These are phyloP conservation scores for Pleurotus sapidus DNA, from an alignment of 768 basidiomycete species.

Conservation along the genomic window DNA sequence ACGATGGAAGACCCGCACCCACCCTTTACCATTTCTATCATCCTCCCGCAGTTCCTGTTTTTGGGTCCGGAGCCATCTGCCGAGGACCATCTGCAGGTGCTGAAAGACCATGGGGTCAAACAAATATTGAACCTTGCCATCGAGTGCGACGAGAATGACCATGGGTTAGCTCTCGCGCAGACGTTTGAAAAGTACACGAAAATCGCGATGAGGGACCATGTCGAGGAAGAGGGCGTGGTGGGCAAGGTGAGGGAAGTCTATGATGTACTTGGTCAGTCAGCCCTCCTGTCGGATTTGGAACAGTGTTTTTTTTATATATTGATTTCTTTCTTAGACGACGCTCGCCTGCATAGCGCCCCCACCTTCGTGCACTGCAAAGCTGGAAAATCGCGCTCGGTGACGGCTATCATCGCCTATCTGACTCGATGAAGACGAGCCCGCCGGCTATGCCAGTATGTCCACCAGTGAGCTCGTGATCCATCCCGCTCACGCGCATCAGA, in stretches of 20 bases:
- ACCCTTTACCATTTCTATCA: constrained; percentile 79
- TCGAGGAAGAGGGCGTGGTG: constrained; percentile 89
- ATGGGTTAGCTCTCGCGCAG: constrained; percentile 61
- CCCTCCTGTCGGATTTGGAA: neutral
- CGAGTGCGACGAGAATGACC: constrained; percentile 82
- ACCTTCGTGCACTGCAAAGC: constrained; percentile 97
- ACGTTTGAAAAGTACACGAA: constrained; percentile 82
- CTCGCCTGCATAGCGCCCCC: constrained; percentile 81
- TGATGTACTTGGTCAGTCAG: constrained; percentile 73
- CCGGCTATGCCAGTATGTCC: too few relatives aligned
- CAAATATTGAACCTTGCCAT: constrained; percentile 89
- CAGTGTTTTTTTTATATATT: neutral
- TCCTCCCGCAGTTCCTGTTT: constrained; percentile 87
- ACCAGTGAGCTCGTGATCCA: too few relatives aligned
- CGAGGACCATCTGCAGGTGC: constrained; percentile 70
- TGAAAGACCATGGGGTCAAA: constrained; percentile 75
- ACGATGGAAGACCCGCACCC: constrained; percentile 62
- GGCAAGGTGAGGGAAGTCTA: constrained; percentile 83
- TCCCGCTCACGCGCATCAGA: too few relatives aligned
- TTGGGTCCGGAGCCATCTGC: constrained; percentile 85
- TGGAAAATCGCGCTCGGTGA: constrained; percentile 93
- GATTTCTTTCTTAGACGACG: constrained; percentile 73
- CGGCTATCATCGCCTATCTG: constrained; percentile 95
- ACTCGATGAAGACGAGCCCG: too few relatives aligned
- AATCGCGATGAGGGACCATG: constrained; percentile 93